A percentile compares a stretch with the other conserved stretches of the same genome.
Conservation (phyloP, 768 basidiomycete species). For the Xerocomellus dryophilus region DNA sequence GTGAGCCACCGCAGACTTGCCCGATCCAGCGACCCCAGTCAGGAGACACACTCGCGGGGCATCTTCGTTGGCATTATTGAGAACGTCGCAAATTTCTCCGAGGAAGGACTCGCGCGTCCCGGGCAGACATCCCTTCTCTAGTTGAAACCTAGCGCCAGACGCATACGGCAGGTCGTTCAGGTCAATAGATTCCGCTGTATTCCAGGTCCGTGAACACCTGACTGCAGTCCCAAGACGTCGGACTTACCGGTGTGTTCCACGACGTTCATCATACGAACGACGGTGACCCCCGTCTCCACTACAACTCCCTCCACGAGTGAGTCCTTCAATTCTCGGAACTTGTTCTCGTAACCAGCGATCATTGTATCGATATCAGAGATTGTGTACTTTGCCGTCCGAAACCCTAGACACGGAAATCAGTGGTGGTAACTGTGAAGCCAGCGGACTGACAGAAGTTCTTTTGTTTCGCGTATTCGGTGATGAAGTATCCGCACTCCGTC, state of each 20-base stretch:
- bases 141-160: slow-evolving; percentile 7
- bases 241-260: not conserved
- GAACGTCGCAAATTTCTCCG: not conserved
- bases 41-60: no score
- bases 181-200: not conserved
- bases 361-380: not conserved
- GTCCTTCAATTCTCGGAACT: not conserved
- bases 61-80: not conserved
- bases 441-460: not conserved
- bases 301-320: not conserved
- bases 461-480: not conserved
- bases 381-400: not conserved
- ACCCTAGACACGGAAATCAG: not conserved
- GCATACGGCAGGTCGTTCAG: slow-evolving; percentile 8
- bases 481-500: not conserved
- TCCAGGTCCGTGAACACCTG: not conserved
- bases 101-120: not conserved
- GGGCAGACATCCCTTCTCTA: slow-evolving; percentile 1
- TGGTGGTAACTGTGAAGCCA: not conserved
- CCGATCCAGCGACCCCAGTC: no score
- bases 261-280: not conserved
- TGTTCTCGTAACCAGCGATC: not conserved
- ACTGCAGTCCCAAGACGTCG: not conserved
- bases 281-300: not conserved
- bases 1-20: slow-evolving; percentile 1